Evolutionary conservation across 2,329 filamentous ascomycete genomes (phyloP).

Genomic region (Calonectria multiphialidica): DNA sequence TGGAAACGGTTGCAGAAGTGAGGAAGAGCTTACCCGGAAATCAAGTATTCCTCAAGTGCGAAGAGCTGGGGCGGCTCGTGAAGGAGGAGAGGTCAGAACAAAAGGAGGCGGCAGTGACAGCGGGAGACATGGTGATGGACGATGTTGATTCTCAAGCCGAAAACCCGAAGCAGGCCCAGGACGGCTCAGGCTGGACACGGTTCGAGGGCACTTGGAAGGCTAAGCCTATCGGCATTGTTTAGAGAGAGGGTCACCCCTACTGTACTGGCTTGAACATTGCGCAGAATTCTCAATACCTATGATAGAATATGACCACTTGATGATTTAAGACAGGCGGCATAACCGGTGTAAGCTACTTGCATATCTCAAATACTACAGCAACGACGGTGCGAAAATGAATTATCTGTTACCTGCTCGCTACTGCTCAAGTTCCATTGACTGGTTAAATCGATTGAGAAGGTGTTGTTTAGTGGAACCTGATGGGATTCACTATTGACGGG

Average conservation of each 20-base stretch:
- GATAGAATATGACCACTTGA: background rate
- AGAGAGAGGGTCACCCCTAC: conserved; percentile 20
- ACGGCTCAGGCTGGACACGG: conserved; percentile 57
- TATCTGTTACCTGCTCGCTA: background rate
- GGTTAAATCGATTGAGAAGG: background rate
- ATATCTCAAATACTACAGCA: no score
- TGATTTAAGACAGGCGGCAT: background rate
- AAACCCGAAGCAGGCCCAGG: conserved; percentile 39
- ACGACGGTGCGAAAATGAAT: no score
- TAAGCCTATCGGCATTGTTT: conserved; percentile 69
- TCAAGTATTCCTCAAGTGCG: conserved; percentile 56
- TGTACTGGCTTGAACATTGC: background rate
- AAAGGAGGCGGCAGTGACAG: background rate
- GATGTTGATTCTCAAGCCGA: conserved; percentile 15
- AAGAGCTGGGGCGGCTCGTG: conserved; percentile 59
- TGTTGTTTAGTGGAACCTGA: background rate
- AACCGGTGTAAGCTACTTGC: no score
- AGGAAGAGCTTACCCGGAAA: conserved; percentile 56
- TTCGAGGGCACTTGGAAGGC: conserved; percentile 67
- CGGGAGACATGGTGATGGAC: conserved; percentile 24
- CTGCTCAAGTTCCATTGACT: background rate
- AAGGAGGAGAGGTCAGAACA: conserved; percentile 27
- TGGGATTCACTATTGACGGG: background rate
- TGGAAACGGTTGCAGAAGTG: conserved; percentile 54
- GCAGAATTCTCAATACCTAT: conserved; percentile 26